phyloP scores from a whole-genome alignment of 2,329 filamentous ascomycete genomes.

The Paecilomyces formosus region DNA sequence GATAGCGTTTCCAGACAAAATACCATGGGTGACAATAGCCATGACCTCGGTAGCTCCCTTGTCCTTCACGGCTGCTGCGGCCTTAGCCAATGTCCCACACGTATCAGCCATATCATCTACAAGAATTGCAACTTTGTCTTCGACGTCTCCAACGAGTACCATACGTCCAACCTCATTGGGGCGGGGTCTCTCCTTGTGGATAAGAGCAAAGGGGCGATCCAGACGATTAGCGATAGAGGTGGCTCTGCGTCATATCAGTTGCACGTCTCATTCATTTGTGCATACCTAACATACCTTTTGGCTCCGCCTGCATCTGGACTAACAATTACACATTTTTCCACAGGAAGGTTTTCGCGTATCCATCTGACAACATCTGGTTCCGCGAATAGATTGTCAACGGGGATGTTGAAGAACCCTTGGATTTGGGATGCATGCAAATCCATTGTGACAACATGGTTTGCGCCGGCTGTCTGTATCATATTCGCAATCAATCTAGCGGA shows the following conservation, averaged over 20 bases:
- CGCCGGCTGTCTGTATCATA: constrained; percentile 92
- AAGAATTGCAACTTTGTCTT: constrained; percentile 85
- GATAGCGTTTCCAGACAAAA: constrained; percentile 80
- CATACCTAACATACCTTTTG: constrained; percentile 46
- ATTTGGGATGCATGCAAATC: constrained; percentile 91
- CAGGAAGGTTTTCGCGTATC: constrained; percentile 78
- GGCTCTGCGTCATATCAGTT: constrained; percentile 45
- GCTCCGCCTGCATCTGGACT: constrained; percentile 92
- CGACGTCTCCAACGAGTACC: constrained; percentile 92
- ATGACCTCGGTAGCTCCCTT: constrained; percentile 83
- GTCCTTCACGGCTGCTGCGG: constrained; percentile 77
- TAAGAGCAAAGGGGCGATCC: constrained; percentile 84
- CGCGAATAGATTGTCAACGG: constrained; percentile 77
- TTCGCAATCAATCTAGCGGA: constrained; percentile 94
- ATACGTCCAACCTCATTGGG: constrained; percentile 87
- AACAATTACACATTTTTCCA: constrained; percentile 84
- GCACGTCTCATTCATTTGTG: not conserved
- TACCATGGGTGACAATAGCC: constrained; percentile 92
- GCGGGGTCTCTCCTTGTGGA: constrained; percentile 93
- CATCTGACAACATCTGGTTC: constrained; percentile 87
- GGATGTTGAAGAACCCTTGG: constrained; percentile 89
- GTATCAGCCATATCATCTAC: constrained; percentile 99
- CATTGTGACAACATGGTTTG: constrained; percentile 92
- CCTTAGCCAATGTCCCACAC: constrained; percentile 81
- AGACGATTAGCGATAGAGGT: constrained; percentile 89